Evolutionary conservation across 176 grass and related monocot species (phyloP), one percentile per base, ranked within the genome.

Genomic region (Phyllostachys edulis): DNA sequence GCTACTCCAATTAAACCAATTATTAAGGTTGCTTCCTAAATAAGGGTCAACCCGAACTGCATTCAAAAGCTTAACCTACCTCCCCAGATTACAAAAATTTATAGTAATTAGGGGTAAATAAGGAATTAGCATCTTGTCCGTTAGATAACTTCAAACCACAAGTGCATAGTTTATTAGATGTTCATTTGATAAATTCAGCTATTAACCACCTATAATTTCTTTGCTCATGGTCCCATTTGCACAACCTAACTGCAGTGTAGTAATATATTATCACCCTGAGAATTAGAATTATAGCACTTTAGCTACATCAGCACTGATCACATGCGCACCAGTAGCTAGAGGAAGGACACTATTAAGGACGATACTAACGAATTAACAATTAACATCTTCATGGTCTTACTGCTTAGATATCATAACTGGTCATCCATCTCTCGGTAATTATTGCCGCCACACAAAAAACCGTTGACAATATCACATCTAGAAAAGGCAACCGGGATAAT

Each of bases 11-110:
- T 65, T 70, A 20, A 73, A 83, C 7, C 12, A 51, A 86, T 13
- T 26, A 46, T 17, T 37, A 4, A 3, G 27, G n/a, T 21, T 80
- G 59, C 47, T 82, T 76, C 45, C 63, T 70, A 42, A 86, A 65
- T 39, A 20, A 78, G 65, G 46, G 20, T 72, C 60, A 86, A 77
- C 38, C 46, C 1, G 9, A 59, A 82, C 13, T n/a, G 21, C 72
- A 82, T 72, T 71, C n/a, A 34, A 73, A 69, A 71, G 71, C 29
- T 52, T 40, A 77, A 83, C 32, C 79, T 82, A 27, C 4, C 51
- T 77, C 44, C 9, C 42, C 24, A 63, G 21, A 39, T 41, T 76
- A 23, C 5, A 45, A 61, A 45, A 61, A 41, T 15, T 71, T 61
- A 72, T 38, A 56, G 8, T 13, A 47, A 81, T 56, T 67, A 82